These are phyloP conservation scores for Lactarius hatsudake DNA, from an alignment of 768 basidiomycete genomes.

Conservation along the genomic window DNA sequence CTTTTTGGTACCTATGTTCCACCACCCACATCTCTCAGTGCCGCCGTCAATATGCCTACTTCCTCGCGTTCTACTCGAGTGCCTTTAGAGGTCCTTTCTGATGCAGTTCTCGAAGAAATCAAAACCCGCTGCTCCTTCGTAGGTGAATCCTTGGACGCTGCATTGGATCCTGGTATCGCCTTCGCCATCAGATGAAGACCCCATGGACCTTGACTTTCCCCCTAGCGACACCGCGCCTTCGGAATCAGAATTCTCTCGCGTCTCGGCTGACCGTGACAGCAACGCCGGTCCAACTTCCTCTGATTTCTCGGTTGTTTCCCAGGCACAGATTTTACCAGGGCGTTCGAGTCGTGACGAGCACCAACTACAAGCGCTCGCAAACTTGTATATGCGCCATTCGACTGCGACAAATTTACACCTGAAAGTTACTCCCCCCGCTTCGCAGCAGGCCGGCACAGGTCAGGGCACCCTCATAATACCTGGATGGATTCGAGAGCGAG, in stretches of 20 bases:
- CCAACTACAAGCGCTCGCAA: conserved; percentile 62
- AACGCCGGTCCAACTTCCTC: conserved; percentile 48
- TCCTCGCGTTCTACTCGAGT: conserved; percentile 64
- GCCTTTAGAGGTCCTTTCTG: conserved; percentile 76
- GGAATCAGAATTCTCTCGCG: conserved; percentile 64
- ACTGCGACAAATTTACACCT: conserved; percentile 73
- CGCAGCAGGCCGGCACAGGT: conserved; percentile 69
- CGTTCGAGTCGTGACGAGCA: conserved; percentile 41
- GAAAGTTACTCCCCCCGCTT: conserved; percentile 61
- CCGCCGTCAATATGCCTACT: conserved; percentile 58
- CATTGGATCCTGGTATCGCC: conserved; percentile 27
- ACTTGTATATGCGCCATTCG: conserved; percentile 72
- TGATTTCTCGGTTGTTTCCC: conserved; percentile 57
- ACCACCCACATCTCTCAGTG: conserved; percentile 68
- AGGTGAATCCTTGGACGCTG: conserved; percentile 51
- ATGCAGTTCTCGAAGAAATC: conserved; percentile 81
- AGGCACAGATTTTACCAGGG: conserved; percentile 36
- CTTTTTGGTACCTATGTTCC: conserved; percentile 85
- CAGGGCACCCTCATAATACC: conserved; percentile 80
- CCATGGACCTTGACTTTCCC: conserved; percentile 44
- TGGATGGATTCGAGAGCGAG: conserved; percentile 92
- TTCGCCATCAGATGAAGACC: conserved; percentile 33
- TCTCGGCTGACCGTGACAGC: conserved; percentile 46
- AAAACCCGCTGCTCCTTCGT: conserved; percentile 91
- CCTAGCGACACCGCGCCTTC: conserved; percentile 59